A percentile compares a stretch with the other conserved stretches of the same genome.
phyloP scores from a whole-genome alignment of 2,329 filamentous ascomycete genomes.

The Pseudogymnoascus sp. region DNA sequence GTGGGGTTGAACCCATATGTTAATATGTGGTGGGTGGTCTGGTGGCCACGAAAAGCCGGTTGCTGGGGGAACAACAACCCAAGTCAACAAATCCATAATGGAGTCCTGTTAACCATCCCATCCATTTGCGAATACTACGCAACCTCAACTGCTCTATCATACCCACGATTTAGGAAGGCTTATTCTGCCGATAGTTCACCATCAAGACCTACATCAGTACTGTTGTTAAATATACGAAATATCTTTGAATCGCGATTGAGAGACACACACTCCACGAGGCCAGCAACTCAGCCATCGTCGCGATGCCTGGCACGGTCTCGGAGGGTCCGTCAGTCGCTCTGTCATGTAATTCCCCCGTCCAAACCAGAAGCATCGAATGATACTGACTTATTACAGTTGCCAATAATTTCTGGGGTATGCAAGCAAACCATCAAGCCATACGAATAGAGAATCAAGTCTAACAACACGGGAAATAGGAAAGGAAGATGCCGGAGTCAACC shows the following conservation, averaged over 20 bases:
- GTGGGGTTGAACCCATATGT: not conserved
- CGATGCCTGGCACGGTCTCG: conserved; percentile 29
- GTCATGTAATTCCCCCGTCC: conserved; percentile 26
- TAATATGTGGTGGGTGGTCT: not conserved
- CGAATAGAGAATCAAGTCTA: not conserved
- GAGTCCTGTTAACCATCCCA: not conserved
- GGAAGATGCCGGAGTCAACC: conserved; percentile 90
- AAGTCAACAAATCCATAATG: conserved; percentile 5
- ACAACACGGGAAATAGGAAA: conserved; percentile 47
- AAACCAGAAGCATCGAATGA: not conserved
- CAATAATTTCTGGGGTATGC: conserved; percentile 87
- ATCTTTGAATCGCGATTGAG: not conserved
- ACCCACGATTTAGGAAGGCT: not conserved
- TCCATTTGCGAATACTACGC: not conserved
- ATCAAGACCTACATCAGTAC: not conserved
- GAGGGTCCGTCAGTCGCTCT: conserved; percentile 33
- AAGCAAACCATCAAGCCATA: not conserved
- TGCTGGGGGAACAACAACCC: conserved; percentile 7
- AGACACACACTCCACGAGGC: conserved; percentile 1
- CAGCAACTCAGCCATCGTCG: conserved; percentile 10
- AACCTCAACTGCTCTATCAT: not conserved
- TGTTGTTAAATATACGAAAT: not conserved
- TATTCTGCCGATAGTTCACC: not conserved
- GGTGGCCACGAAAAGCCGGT: not conserved
- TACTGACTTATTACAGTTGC: conserved; percentile 60